Conservation (phyloP, 768 basidiomycete genomes). For the Dioszegia crocea region DNA sequence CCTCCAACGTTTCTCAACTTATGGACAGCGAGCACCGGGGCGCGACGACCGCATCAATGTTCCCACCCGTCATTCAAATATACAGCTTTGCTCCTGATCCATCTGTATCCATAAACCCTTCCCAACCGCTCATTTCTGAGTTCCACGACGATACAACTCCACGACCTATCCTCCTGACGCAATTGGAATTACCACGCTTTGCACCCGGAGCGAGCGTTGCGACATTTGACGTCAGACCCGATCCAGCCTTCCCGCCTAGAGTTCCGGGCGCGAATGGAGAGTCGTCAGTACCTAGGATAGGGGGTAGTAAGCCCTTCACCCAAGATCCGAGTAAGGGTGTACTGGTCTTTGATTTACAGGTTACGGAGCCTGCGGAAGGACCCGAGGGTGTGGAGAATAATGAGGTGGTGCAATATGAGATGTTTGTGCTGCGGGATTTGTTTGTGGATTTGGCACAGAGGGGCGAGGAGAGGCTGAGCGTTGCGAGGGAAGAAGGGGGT, state of each 20-base stretch:
- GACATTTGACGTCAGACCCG: conserved; percentile 38
- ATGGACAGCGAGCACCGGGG: conserved; percentile 18
- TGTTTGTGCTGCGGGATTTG: conserved; percentile 38
- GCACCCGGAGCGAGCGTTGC: conserved; percentile 18
- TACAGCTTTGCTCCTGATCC: conserved; percentile 35
- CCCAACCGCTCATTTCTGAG: conserved; percentile 33
- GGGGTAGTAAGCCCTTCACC: conserved; percentile 29
- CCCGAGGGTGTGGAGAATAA: neutral
- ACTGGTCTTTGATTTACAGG: conserved; percentile 34
- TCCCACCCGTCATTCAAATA: conserved; percentile 42
- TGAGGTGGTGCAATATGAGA: conserved; percentile 19
- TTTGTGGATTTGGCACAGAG: conserved; percentile 23
- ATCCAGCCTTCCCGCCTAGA: conserved; percentile 32
- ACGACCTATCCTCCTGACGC: conserved; percentile 30
- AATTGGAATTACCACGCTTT: conserved; percentile 34
- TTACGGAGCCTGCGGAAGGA: conserved; percentile 18
- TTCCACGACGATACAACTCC: conserved; percentile 34
- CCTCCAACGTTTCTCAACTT: conserved; percentile 30
- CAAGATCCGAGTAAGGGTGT: conserved; percentile 38
- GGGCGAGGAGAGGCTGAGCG: conserved; percentile 27
- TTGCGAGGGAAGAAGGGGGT: conserved; percentile 9
- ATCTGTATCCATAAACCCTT: conserved; percentile 15
- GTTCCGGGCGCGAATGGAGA: neutral
- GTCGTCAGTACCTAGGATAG: conserved; percentile 7
- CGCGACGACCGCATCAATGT: conserved; percentile 15